phyloP scores from a whole-genome alignment of 2,329 filamentous ascomycete genomes.

The Paramyrothecium sp. region DNA sequence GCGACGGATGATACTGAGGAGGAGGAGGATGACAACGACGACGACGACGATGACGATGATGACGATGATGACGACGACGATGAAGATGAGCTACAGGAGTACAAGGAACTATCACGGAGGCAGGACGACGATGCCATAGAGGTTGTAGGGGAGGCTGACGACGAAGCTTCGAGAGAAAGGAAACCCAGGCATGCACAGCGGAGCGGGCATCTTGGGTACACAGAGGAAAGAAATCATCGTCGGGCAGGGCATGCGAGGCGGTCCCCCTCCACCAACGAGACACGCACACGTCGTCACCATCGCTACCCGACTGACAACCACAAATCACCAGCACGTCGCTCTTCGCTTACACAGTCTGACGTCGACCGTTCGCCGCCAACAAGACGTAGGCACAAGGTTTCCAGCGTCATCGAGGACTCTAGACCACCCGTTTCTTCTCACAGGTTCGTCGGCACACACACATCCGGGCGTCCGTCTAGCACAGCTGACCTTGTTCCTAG shows the following conservation, averaged over 20 bases:
- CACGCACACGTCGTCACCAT: conserved; percentile 16
- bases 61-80: conserved; percentile 8
- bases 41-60: conserved; percentile 17
- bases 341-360: conserved; percentile 21
- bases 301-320: conserved; percentile 21
- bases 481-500: neutral
- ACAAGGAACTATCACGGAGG: neutral
- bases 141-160: conserved; percentile 22
- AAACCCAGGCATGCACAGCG: neutral
- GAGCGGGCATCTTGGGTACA: neutral
- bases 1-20: neutral
- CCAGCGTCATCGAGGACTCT: conserved; percentile 30
- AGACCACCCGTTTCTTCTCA: conserved; percentile 31
- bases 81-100: neutral
- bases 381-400: conserved; percentile 18
- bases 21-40: neutral
- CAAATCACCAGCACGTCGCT: conserved; percentile 23
- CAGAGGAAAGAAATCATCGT: conserved; percentile 16
- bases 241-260: conserved; percentile 17
- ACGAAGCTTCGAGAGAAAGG: conserved; percentile 11
- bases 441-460: conserved; percentile 19
- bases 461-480: neutral
- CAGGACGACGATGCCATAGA: conserved; percentile 15
- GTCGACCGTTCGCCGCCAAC: conserved; percentile 26
- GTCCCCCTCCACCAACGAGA: conserved; percentile 19